A percentile compares a stretch with the other conserved stretches of the same genome.
phyloP scores from a whole-genome alignment of 225 moss, liverwort and hornwort genomes.

The Asterella californica region DNA sequence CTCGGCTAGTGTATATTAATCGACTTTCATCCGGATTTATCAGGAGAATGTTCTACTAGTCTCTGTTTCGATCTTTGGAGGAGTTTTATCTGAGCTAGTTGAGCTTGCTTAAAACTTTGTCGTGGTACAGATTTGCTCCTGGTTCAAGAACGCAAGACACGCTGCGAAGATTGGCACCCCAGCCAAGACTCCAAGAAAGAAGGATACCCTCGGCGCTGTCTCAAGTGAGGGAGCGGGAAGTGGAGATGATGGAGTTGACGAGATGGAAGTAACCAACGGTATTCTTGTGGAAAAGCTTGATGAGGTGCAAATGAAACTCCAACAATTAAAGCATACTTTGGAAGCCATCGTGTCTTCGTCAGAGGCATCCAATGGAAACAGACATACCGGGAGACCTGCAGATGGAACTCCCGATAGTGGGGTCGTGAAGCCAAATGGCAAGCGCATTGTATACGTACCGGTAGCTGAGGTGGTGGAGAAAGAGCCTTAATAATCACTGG shows the following conservation, averaged over 20 bases:
- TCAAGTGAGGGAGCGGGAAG: conserved; percentile 16
- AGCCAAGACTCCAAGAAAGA: neutral
- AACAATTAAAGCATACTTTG: conserved; percentile 61
- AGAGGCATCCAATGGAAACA: conserved; percentile 33
- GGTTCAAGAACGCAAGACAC: conserved; percentile 50
- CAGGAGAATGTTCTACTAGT: neutral
- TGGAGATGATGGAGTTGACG: conserved; percentile 30
- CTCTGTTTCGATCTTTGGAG: neutral
- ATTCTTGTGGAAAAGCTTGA: conserved; percentile 68
- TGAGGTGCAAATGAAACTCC: conserved; percentile 66
- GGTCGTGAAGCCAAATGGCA: conserved; percentile 42
- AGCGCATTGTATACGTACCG: conserved; percentile 71
- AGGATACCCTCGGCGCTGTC: conserved; percentile 9
- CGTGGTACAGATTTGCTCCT: conserved; percentile 26
- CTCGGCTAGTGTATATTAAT: too few relatives aligned
- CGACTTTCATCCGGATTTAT: neutral
- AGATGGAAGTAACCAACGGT: conserved; percentile 43
- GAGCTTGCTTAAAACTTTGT: neutral
- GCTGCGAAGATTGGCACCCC: conserved; percentile 18
- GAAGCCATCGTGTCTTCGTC: conserved; percentile 52
- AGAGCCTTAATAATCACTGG: neutral
- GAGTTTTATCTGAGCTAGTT: neutral
- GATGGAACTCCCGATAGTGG: conserved; percentile 40
- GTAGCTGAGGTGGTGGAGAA: conserved; percentile 72
- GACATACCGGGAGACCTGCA: conserved; percentile 38